These are phyloP conservation scores for Aspergillus japonicus DNA, from an alignment of 2,329 filamentous ascomycete species.

Conservation along the genomic window DNA sequence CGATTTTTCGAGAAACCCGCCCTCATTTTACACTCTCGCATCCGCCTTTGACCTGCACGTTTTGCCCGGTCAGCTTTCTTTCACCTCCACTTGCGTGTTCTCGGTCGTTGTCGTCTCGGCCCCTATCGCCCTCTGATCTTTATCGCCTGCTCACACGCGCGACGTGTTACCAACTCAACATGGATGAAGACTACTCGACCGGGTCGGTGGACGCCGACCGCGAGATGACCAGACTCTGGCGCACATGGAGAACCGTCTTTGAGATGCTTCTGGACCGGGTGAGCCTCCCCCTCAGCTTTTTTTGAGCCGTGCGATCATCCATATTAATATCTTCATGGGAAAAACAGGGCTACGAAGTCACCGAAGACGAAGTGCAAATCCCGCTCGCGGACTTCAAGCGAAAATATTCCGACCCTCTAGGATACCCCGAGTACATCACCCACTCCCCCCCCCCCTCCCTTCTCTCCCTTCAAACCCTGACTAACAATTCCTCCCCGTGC, in stretches of 20 bases:
- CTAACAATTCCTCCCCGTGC: background rate
- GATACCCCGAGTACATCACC: conserved; percentile 68
- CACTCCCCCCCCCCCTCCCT: no score
- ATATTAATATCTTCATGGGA: no score
- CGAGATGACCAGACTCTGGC: conserved; percentile 72
- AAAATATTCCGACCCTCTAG: conserved; percentile 70
- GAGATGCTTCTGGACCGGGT: conserved; percentile 94
- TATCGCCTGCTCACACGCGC: background rate
- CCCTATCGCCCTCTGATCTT: conserved; percentile 14
- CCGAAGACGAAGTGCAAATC: conserved; percentile 85
- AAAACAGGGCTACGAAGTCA: conserved; percentile 82
- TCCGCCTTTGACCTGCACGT: background rate
- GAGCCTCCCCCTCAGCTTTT: conserved; percentile 38
- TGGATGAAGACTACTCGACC: conserved; percentile 41
- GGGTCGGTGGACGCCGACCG: conserved; percentile 40
- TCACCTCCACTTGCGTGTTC: conserved; percentile 6
- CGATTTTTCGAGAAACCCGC: conserved; percentile 30
- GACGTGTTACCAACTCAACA: conserved; percentile 17
- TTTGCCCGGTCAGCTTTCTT: conserved; percentile 14
- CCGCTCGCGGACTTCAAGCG: conserved; percentile 75
- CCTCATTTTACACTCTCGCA: conserved; percentile 3
- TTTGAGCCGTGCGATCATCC: background rate
- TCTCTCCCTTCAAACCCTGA: conserved; percentile 9
- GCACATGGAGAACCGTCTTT: conserved; percentile 87
- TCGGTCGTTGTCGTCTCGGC: conserved; percentile 21